Conservation (phyloP, 2,329 filamentous ascomycete species). For the Fusarium sulawesiense region DNA sequence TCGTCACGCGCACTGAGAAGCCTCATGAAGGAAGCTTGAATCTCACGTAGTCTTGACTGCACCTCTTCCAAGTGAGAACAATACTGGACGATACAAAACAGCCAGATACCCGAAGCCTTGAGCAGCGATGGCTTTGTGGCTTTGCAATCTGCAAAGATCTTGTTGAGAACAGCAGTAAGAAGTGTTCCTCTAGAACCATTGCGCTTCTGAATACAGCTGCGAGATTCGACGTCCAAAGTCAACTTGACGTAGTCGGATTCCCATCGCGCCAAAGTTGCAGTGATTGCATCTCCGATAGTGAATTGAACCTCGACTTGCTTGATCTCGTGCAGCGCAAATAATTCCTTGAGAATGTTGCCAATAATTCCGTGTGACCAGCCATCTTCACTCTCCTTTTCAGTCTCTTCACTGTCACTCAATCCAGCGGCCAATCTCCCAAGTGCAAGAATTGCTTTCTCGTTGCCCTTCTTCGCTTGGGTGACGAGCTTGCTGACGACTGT, state of each 20-base stretch:
- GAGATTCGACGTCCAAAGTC: conserved; percentile 77
- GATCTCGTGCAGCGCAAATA: conserved; percentile 84
- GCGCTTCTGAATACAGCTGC: conserved; percentile 47
- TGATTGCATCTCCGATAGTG: conserved; percentile 87
- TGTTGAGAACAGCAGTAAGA: conserved; percentile 71
- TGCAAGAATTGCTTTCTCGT: conserved; percentile 83
- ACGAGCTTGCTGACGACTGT: conserved; percentile 72
- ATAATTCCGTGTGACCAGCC: conserved; percentile 57
- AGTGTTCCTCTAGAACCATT: conserved; percentile 56
- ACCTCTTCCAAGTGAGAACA: conserved; percentile 83
- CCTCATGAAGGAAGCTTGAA: conserved; percentile 87
- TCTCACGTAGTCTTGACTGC: conserved; percentile 78
- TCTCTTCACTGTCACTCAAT: conserved; percentile 54
- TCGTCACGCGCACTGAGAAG: conserved; percentile 91
- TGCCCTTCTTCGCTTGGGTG: conserved; percentile 79
- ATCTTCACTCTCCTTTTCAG: conserved; percentile 23
- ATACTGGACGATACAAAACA: conserved; percentile 90
- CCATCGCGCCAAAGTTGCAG: conserved; percentile 83
- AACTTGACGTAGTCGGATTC: conserved; percentile 81
- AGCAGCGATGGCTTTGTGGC: conserved; percentile 88
- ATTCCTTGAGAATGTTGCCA: conserved; percentile 69
- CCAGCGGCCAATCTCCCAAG: conserved; percentile 81
- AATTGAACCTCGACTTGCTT: conserved; percentile 91
- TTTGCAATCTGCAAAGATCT: conserved; percentile 80
- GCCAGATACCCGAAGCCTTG: conserved; percentile 95